Evolutionary conservation across 2,329 filamentous ascomycete genomes (phyloP).

Genomic region (Ceratocystiopsis brevicomis): DNA sequence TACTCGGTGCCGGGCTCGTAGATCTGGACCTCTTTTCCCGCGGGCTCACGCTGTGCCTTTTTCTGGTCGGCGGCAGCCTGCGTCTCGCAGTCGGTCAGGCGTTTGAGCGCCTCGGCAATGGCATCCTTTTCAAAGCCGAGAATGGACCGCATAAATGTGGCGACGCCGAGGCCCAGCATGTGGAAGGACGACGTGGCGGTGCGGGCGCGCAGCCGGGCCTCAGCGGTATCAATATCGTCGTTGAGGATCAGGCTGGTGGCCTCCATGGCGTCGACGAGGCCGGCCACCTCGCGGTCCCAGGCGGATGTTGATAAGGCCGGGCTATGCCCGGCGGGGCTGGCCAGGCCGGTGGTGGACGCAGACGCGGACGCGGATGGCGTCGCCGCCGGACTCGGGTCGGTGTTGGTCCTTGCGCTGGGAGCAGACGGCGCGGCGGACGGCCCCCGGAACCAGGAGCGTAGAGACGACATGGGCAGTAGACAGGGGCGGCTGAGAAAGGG

Average conservation of each 20-base stretch:
- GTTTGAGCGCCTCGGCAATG: conserved; percentile 62
- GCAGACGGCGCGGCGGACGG: conserved; percentile 10
- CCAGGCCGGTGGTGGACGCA: conserved; percentile 7
- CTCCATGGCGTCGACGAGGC: conserved; percentile 40
- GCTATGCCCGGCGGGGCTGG: conserved; percentile 6
- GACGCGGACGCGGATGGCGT: conserved; percentile 10
- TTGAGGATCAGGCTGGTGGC: conserved; percentile 63
- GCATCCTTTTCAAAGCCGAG: conserved; percentile 83
- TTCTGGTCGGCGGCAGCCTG: conserved; percentile 59
- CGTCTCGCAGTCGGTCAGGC: conserved; percentile 57
- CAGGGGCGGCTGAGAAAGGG: not conserved
- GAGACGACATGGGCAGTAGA: conserved; percentile 13
- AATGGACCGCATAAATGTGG: conserved; percentile 69
- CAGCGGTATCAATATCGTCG: conserved; percentile 75
- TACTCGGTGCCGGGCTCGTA: conserved; percentile 80
- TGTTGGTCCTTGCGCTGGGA: conserved; percentile 13
- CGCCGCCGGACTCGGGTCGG: conserved; percentile 14
- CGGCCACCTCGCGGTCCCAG: conserved; percentile 24
- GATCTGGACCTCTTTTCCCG: conserved; percentile 19
- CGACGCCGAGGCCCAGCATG: conserved; percentile 60
- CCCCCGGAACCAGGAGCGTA: conserved; percentile 33
- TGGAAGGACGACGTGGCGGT: conserved; percentile 74
- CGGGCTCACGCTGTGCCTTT: conserved; percentile 45
- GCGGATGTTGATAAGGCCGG: conserved; percentile 4
- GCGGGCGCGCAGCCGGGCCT: conserved; percentile 51